Conservation (phyloP, 192 early-diverging fungal genomes). For the Coemansia sp. region DNA sequence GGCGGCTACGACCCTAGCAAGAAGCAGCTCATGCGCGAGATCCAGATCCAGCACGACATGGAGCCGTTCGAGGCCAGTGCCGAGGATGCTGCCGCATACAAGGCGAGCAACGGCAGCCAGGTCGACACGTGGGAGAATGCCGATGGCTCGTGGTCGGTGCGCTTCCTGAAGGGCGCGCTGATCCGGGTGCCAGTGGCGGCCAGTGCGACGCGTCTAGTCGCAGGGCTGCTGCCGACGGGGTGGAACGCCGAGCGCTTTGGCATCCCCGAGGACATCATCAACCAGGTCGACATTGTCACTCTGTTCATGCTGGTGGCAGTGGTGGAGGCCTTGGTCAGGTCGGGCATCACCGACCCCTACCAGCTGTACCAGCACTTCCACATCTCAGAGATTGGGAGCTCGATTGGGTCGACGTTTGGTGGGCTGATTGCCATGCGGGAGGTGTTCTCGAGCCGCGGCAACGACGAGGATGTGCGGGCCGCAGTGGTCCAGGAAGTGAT, state of each 20-base stretch:
- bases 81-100: conserved; percentile 82
- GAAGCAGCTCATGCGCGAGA: conserved; percentile 82
- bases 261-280: conserved; percentile 82
- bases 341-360: conserved; percentile 92
- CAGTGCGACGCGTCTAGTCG: conserved; percentile 70
- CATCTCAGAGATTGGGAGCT: conserved; percentile 87
- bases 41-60: conserved; percentile 82
- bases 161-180: conserved; percentile 79
- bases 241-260: conserved; percentile 88
- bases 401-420: conserved; percentile 80
- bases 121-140: conserved; percentile 52
- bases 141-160: conserved; percentile 63
- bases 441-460: conserved; percentile 65
- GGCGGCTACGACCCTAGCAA: conserved; percentile 84
- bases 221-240: conserved; percentile 87
- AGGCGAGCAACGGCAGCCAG: conserved; percentile 71
- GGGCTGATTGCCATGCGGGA: conserved; percentile 65
- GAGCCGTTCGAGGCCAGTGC: conserved; percentile 79
- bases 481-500: conserved; percentile 82
- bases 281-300: conserved; percentile 83
- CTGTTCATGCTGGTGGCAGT: conserved; percentile 80
- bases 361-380: conserved; percentile 95
- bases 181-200: conserved; percentile 85
- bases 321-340: conserved; percentile 84
- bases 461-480: conserved; percentile 74